Conservation (phyloP, 805 yeast genomes). For the Candida vaughaniae region DNA sequence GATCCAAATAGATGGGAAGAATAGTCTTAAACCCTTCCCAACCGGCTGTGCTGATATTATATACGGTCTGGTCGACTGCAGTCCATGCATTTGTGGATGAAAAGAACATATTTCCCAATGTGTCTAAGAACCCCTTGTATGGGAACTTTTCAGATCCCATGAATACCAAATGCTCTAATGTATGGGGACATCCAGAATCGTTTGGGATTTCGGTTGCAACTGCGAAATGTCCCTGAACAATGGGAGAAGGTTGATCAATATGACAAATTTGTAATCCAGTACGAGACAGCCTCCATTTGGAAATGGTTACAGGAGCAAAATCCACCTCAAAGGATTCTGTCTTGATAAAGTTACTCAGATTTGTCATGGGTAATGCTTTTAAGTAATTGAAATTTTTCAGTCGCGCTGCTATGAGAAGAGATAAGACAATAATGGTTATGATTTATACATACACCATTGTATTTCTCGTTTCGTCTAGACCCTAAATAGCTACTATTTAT, state of each 20-base stretch:
- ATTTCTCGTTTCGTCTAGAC: too few species aligned
- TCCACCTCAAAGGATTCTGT: conserved; percentile 54
- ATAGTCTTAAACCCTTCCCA: conserved; percentile 89
- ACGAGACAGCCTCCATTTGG: conserved; percentile 74
- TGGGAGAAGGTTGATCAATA: conserved; percentile 77
- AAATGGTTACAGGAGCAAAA: conserved; percentile 69
- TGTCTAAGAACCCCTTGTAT: conserved; percentile 86
- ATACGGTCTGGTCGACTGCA: conserved; percentile 91
- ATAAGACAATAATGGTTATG: too few species aligned
- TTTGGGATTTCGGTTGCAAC: conserved; percentile 89
- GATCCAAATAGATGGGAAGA: conserved; percentile 89
- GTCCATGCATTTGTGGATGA: conserved; percentile 97
- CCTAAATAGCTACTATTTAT: too few species aligned
- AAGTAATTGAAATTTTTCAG: conserved; percentile 5
- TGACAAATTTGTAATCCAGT: conserved; percentile 83
- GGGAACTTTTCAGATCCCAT: conserved; percentile 92
- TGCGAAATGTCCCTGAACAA: conserved; percentile 91
- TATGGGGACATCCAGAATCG: conserved; percentile 93
- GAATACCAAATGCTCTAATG: conserved; percentile 89
- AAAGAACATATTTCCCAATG: conserved; percentile 77
- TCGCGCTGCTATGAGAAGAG: conserved; percentile 7
- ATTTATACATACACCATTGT: too few species aligned
- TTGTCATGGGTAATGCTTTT: conserved; percentile 16
- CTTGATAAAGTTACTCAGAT: conserved; percentile 16
- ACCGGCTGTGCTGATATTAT: conserved; percentile 88